Conservation (phyloP, 1,139 yeast genomes). For the Komagataea norvegica region DNA sequence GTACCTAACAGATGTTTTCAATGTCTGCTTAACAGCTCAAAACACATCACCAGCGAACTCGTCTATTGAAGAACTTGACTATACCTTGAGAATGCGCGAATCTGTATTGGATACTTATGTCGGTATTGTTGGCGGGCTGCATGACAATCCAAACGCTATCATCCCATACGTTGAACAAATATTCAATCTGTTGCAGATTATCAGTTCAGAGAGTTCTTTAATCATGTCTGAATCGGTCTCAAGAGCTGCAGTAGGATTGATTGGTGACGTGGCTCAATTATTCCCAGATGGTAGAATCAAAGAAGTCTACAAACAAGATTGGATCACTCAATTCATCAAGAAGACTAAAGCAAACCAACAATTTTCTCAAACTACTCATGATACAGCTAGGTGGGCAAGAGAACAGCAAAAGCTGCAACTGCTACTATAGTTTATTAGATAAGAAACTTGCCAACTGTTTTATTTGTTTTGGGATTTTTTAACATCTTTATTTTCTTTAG, state of each 20-base stretch:
- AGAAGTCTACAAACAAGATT: conserved; percentile 58
- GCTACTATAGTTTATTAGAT: conserved; percentile 20
- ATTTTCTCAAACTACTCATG: conserved; percentile 65
- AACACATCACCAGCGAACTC: conserved; percentile 47
- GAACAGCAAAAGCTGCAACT: conserved; percentile 49
- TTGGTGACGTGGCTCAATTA: conserved; percentile 91
- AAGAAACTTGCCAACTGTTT: conserved; percentile 8
- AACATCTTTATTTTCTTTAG: conserved; percentile 5
- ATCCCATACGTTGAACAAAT: conserved; percentile 63
- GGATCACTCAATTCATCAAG: conserved; percentile 77
- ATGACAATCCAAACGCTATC: conserved; percentile 61
- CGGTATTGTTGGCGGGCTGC: conserved; percentile 87
- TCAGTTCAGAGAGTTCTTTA: conserved; percentile 58
- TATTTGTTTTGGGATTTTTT: neutral
- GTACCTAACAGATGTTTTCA: conserved; percentile 76
- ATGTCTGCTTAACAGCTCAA: conserved; percentile 42
- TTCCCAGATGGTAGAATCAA: conserved; percentile 71
- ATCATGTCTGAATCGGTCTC: conserved; percentile 61
- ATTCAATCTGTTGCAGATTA: conserved; percentile 59
- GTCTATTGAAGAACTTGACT: conserved; percentile 73
- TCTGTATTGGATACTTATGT: conserved; percentile 92
- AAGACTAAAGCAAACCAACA: conserved; percentile 60
- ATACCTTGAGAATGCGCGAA: conserved; percentile 67
- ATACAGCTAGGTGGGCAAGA: conserved; percentile 95
- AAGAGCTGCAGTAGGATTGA: conserved; percentile 76